Percentiles rank a stretch among this genome's conserved stretches.
Evolutionary conservation across 1,139 yeast species (phyloP).

Genomic region (Taphrina sp.): DNA sequence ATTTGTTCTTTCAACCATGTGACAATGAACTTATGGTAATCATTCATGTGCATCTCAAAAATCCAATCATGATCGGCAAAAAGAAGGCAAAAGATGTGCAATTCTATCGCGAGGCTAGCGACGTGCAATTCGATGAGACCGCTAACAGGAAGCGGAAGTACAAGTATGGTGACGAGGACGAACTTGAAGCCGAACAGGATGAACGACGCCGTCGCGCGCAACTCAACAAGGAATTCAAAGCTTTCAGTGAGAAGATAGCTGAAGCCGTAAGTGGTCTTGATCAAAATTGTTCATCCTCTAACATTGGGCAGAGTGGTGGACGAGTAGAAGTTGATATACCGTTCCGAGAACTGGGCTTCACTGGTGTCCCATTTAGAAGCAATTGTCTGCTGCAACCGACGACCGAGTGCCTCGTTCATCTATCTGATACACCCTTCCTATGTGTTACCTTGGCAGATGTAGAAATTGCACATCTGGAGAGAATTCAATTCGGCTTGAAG

Average conservation of each 20-base stretch:
- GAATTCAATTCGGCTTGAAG: conserved; percentile 95
- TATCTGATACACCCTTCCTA: conserved; percentile 91
- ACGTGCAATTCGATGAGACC: conserved; percentile 94
- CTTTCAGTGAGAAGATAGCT: conserved; percentile 85
- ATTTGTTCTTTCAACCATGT: conserved; percentile 91
- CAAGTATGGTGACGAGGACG: conserved; percentile 97
- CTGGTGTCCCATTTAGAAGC: conserved; percentile 95
- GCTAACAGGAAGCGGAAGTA: conserved; percentile 87
- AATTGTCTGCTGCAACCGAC: conserved; percentile 96
- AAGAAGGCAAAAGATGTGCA: conserved; percentile 94
- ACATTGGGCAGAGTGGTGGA: conserved; percentile 37
- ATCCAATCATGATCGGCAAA: conserved; percentile 93
- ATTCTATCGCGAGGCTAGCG: conserved; percentile 94
- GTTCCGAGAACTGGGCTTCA: conserved; percentile 92
- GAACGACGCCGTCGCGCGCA: conserved; percentile 90
- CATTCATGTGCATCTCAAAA: conserved; percentile 87
- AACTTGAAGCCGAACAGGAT: conserved; percentile 96
- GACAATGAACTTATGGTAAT: conserved; percentile 91
- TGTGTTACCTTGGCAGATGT: conserved; percentile 89
- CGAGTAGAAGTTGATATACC: conserved; percentile 90
- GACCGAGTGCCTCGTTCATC: conserved; percentile 90
- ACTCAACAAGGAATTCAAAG: conserved; percentile 86
- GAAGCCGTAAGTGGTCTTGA: conserved; percentile 51
- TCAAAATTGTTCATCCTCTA: conserved; percentile 48
- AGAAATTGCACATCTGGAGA: conserved; percentile 91